Evolutionary conservation across 192 early-diverging fungal genomes (phyloP), one percentile per base, ranked within the genome.

Genomic region (Rhizophagus sp.): DNA sequence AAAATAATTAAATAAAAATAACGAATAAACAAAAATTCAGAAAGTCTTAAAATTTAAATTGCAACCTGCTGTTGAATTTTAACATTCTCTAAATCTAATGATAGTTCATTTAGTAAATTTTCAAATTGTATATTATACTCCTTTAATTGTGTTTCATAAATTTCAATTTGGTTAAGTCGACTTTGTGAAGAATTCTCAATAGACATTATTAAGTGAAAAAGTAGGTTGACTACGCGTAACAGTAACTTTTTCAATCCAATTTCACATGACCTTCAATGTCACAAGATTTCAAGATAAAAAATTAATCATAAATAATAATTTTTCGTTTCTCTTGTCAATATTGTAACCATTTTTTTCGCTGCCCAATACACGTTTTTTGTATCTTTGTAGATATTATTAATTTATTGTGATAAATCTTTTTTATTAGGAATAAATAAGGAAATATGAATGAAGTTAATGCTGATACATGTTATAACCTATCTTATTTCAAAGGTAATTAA

Each of bases 401-500:
- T 50, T n/a, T 52, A 52, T 30, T 30, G 30, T 30, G 17, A 4
- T 52, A 52, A 52, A 17, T 22, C 6, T 22, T 22, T 7, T 6
- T 4, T 2, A n/a, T n/a, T n/a, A n/a, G n/a, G n/a, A n/a, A n/a
- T n/a, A n/a, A n/a, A n/a, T n/a, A 36, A 33, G 24, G 33, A 41
- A 70, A 22, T 70, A 73, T 65, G 64, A 25, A 8, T 4, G 71
- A 73, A 73, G 71, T 79, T 61, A 36, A 72, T 79, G 2, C 6
- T 30, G 33, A 39, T 13, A 62, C 25, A 12, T 79, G 78, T 79
- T 44, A 69, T 39, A 79, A 79, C 39, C 39, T 79, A 25, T 27
- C 67, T 1, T 71, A 71, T 71, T 79, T 79, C 39, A 79, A 79
- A 79, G 78, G 78, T 79, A 62, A 24, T 30, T 30, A 30, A 30